phyloP scores from a whole-genome alignment of 257 asterid genomes.

The Solanum pinnatisectum region DNA sequence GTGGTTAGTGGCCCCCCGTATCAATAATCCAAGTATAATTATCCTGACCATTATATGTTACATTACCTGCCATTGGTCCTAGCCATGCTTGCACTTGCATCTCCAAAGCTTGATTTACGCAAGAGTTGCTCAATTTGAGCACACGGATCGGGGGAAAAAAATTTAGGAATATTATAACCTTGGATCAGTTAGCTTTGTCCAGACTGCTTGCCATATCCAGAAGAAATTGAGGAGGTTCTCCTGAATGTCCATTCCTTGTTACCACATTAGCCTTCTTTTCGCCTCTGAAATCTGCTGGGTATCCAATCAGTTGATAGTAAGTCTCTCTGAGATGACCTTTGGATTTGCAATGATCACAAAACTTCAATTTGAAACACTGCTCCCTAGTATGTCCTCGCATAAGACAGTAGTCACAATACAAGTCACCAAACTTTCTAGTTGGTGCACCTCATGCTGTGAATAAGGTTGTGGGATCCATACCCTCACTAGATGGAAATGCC shows the following conservation, averaged over 20 bases:
- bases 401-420: background rate
- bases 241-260: background rate
- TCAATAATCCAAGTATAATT: background rate
- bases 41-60: background rate
- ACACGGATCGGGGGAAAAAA: background rate
- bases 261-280: background rate
- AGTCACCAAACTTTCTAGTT: background rate
- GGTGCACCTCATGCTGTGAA: background rate
- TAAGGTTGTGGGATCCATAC: background rate
- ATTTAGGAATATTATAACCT: background rate
- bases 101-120: background rate
- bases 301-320: background rate
- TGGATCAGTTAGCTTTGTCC: too few species aligned
- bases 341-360: background rate
- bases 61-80: background rate
- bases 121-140: background rate
- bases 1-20: background rate
- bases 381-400: background rate
- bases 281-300: background rate
- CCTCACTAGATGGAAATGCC: background rate
- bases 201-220: too few species aligned
- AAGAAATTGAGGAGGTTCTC: too few species aligned
- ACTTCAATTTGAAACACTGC: background rate
- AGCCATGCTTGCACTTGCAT: background rate
- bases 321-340: background rate